phyloP scores from a whole-genome alignment of 1,139 yeast genomes.

The Sugiyamaella paludigena region DNA sequence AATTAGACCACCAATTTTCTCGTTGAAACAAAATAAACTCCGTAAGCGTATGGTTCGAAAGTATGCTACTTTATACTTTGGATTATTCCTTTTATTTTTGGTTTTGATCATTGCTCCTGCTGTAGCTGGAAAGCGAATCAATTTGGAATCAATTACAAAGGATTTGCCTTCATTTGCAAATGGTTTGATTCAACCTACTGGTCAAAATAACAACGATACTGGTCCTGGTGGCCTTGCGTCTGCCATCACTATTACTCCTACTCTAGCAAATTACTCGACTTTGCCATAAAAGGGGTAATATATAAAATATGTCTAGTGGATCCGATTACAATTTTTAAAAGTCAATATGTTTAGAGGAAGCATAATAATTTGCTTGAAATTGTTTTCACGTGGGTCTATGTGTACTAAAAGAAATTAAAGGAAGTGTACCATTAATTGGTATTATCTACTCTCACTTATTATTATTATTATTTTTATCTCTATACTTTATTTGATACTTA shows the following conservation, averaged over 20 bases:
- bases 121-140: slow-evolving; percentile 42
- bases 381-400: no score
- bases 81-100: slow-evolving; percentile 65
- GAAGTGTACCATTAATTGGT: no score
- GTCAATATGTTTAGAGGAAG: no score
- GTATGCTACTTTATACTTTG: slow-evolving; percentile 80
- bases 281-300: slow-evolving; percentile 28
- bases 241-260: slow-evolving; percentile 36
- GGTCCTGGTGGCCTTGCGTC: slow-evolving; percentile 34
- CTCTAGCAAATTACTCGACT: slow-evolving; percentile 26
- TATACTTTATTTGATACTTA: no score
- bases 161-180: slow-evolving; percentile 46
- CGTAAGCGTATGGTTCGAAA: slow-evolving; percentile 98
- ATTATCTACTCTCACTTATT: background rate
- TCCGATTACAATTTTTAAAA: background rate
- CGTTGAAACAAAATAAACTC: slow-evolving; percentile 93
- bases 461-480: background rate
- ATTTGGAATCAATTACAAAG: slow-evolving; percentile 23
- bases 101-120: slow-evolving; percentile 91
- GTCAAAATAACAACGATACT: slow-evolving; percentile 77
- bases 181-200: slow-evolving; percentile 89
- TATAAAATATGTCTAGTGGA: no score
- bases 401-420: no score
- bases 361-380: no score
- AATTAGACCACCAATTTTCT: slow-evolving; percentile 97